A percentile compares a stretch with the other conserved stretches of the same genome.
These are phyloP conservation scores for Allomyces arbusculus DNA, from an alignment of 192 early-diverging fungal species.

Conservation along the genomic window DNA sequence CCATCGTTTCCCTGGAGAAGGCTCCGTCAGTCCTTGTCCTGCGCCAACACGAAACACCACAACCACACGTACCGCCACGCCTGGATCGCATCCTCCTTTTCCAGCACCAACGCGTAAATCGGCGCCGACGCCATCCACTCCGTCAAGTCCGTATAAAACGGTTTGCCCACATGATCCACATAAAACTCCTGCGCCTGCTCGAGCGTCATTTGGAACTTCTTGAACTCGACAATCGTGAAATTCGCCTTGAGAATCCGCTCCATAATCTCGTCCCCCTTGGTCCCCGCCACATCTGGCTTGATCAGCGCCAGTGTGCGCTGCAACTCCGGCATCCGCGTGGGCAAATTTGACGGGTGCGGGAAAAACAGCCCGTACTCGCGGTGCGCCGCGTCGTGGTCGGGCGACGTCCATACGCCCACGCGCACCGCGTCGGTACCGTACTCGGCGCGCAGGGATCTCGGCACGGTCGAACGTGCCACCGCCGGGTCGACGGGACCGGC, in stretches of 20 bases:
- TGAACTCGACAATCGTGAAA: constrained; percentile 12
- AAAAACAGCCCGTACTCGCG: background rate
- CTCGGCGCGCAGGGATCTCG: background rate
- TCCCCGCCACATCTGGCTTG: constrained; percentile 20
- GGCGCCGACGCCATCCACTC: constrained; percentile 26
- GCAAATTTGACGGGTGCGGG: constrained; percentile 5
- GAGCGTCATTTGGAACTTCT: constrained; percentile 15
- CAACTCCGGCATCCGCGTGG: background rate
- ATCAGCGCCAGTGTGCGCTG: constrained; percentile 31
- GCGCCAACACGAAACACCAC: background rate
- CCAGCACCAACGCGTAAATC: constrained; percentile 33
- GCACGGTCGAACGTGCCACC: too few species aligned
- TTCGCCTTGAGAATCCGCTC: constrained; percentile 11
- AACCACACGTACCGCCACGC: constrained; percentile 27
- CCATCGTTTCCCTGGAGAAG: constrained; percentile 2
- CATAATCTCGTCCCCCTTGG: constrained; percentile 24
- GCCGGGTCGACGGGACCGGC: constrained; percentile 23
- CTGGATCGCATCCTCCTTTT: constrained; percentile 24
- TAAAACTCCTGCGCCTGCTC: constrained; percentile 19
- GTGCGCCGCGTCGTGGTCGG: constrained; percentile 16
- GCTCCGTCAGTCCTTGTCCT: background rate
- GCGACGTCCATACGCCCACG: too few species aligned
- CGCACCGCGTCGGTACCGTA: background rate
- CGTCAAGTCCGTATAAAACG: constrained; percentile 17
- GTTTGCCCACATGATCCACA: constrained; percentile 12